These are phyloP conservation scores for Blastocystis sp. DNA, from an alignment of 352 stramenopile genomes.

Conservation along the genomic window DNA sequence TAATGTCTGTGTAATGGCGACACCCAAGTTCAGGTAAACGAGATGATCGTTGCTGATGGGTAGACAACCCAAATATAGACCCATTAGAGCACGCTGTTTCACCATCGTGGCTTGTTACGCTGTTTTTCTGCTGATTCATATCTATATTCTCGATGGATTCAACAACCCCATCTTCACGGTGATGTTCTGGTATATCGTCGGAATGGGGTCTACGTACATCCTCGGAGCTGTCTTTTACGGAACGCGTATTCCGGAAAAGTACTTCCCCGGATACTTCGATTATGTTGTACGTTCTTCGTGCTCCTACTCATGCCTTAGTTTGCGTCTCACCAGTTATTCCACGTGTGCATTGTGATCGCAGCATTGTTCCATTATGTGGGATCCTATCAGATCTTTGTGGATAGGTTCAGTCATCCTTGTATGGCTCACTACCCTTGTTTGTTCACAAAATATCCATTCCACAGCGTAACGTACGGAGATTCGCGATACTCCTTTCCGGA, in stretches of 20 bases:
- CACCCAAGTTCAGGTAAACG: conserved; percentile 37
- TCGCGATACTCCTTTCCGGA: not conserved
- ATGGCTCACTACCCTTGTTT: not conserved
- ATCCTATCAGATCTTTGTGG: conserved; percentile 41
- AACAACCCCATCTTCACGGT: conserved; percentile 49
- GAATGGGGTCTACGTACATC: conserved; percentile 46
- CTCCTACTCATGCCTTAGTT: not conserved
- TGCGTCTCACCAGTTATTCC: conserved; percentile 48
- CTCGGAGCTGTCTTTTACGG: conserved; percentile 46
- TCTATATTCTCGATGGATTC: conserved; percentile 31
- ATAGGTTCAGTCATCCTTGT: conserved; percentile 53
- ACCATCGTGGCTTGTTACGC: conserved; percentile 46
- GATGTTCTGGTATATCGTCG: conserved; percentile 14
- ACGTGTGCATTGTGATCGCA: conserved; percentile 55
- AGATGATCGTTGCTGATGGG: not conserved
- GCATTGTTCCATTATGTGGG: conserved; percentile 55
- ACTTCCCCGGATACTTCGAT: conserved; percentile 50
- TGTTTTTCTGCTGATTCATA: not conserved
- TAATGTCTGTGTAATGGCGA: conserved; percentile 53
- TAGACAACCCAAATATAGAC: conserved; percentile 39
- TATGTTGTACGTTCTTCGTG: conserved; percentile 42
- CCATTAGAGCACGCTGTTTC: conserved; percentile 31
- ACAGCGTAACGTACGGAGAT: not conserved
- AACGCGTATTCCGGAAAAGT: conserved; percentile 45
- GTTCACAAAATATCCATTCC: too few relatives aligned